Conservation (phyloP, 1,284 basidiomycete genomes). For the Inonotus hispidus region DNA sequence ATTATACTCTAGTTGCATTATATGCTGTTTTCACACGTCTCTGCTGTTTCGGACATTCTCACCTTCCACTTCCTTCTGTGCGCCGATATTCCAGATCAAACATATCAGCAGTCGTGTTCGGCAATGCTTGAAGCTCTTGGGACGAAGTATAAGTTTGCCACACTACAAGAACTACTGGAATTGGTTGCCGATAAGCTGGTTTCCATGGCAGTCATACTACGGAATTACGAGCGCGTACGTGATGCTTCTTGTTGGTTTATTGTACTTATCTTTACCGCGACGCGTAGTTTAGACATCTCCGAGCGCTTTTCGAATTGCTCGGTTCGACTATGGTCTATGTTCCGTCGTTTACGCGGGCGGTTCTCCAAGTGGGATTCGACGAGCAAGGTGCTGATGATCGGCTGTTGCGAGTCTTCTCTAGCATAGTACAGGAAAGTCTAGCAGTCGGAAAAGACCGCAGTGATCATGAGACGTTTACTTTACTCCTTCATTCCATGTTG, state of each 20-base stretch:
- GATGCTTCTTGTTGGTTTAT: not conserved
- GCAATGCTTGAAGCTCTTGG: constrained; percentile 19
- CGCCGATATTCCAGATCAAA: not conserved
- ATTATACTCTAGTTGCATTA: constrained; percentile 43
- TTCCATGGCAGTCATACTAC: constrained; percentile 14
- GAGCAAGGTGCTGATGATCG: not conserved
- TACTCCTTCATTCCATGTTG: constrained; percentile 38
- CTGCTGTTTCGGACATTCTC: constrained; percentile 31
- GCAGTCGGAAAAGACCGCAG: constrained; percentile 21
- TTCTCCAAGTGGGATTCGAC: constrained; percentile 28
- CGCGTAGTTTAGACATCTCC: constrained; percentile 39
- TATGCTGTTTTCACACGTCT: constrained; percentile 52
- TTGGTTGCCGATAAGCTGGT: constrained; percentile 16
- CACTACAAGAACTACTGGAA: constrained; percentile 9
- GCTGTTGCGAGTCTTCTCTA: constrained; percentile 30
- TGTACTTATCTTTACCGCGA: not conserved
- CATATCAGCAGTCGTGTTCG: constrained; percentile 29
- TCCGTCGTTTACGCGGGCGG: constrained; percentile 39
- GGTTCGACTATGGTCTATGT: constrained; percentile 41
- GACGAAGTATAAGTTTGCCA: constrained; percentile 5
- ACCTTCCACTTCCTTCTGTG: constrained; percentile 56
- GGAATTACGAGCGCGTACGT: constrained; percentile 14
- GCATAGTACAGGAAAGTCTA: constrained; percentile 38
- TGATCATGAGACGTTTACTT: constrained; percentile 14
- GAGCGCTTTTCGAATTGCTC: constrained; percentile 50